Conservation (phyloP, 306 rosid species). For the Canavalia gladiata region DNA sequence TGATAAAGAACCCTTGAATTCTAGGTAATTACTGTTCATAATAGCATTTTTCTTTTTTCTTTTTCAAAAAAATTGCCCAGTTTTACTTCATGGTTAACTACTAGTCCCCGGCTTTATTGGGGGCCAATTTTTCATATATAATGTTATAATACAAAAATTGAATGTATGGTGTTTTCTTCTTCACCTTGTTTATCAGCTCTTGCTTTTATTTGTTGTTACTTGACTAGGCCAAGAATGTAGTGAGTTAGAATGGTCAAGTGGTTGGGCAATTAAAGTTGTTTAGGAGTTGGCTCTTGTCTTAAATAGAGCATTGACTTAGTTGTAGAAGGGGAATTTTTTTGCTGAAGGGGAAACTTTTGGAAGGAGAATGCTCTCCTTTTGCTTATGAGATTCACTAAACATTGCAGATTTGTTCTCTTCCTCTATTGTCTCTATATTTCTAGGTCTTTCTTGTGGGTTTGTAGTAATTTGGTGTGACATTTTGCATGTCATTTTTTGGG, state of each 20-base stretch:
- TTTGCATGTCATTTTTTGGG: not conserved
- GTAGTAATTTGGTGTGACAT: not conserved
- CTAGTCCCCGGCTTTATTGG: not conserved
- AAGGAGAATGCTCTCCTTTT: constrained; percentile 1
- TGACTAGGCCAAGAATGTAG: not conserved
- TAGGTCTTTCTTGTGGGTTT: constrained; percentile 13
- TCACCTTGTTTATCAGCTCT: constrained; percentile 5
- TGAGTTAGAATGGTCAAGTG: not conserved
- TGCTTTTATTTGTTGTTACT: constrained; percentile 17
- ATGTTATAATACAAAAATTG: not conserved
- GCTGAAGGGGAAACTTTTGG: not conserved
- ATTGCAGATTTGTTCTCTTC: not conserved
- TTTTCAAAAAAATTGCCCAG: not conserved
- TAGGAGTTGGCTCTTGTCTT: not conserved
- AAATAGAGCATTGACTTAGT: not conserved
- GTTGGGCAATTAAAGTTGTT: not conserved
- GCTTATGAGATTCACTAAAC: not conserved
- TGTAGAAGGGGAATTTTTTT: not conserved
- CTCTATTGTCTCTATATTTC: not conserved
- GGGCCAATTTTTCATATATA: not conserved
- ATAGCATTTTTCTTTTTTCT: not conserved
- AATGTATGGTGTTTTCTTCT: not conserved
- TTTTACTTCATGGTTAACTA: constrained; percentile 17
- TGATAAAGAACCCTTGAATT: constrained; percentile 82
- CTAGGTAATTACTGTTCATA: constrained; percentile 65